phyloP scores from a whole-genome alignment of 202 grass and related monocot species.

The Dendrocalamus latiflorus region DNA sequence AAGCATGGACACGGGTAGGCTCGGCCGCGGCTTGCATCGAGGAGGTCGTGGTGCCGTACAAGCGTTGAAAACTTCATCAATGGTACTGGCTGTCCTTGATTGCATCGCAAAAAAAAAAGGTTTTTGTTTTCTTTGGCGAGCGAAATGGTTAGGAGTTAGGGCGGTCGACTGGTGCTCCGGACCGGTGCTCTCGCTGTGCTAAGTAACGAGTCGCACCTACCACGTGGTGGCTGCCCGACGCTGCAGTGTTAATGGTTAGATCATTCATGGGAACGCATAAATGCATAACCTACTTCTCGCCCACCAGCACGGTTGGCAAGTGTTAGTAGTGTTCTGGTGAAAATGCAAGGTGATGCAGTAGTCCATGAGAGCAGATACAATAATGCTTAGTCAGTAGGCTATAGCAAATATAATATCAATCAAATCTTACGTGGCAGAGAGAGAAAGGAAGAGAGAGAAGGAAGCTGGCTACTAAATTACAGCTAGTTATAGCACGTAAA shows the following conservation, averaged over 20 bases:
- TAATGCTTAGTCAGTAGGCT: too few relatives aligned
- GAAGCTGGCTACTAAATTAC: too few relatives aligned
- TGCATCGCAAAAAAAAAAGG: not conserved
- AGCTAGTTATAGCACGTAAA: too few relatives aligned
- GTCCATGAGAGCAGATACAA: too few relatives aligned
- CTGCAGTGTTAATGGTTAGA: conserved; percentile 7
- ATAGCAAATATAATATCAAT: too few relatives aligned
- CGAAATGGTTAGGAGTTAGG: not conserved
- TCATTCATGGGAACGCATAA: conserved; percentile 36
- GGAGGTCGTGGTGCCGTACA: too few relatives aligned
- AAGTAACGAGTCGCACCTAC: conserved; percentile 24
- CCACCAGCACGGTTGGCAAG: not conserved
- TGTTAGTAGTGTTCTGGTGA: not conserved
- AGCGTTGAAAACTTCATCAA: too few relatives aligned
- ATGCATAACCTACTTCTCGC: conserved; percentile 27
- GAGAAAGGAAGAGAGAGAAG: too few relatives aligned
- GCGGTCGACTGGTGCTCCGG: not conserved
- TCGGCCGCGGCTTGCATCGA: too few relatives aligned
- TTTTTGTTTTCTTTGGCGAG: not conserved
- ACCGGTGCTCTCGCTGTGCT: not conserved
- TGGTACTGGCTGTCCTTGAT: too few relatives aligned
- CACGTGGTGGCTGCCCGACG: conserved; percentile 28
- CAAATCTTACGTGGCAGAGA: too few relatives aligned
- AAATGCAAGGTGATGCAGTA: not conserved
- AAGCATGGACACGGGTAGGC: too few relatives aligned